Conservation (phyloP, 2,329 filamentous ascomycete genomes). For the Bipolaris bicolor region DNA sequence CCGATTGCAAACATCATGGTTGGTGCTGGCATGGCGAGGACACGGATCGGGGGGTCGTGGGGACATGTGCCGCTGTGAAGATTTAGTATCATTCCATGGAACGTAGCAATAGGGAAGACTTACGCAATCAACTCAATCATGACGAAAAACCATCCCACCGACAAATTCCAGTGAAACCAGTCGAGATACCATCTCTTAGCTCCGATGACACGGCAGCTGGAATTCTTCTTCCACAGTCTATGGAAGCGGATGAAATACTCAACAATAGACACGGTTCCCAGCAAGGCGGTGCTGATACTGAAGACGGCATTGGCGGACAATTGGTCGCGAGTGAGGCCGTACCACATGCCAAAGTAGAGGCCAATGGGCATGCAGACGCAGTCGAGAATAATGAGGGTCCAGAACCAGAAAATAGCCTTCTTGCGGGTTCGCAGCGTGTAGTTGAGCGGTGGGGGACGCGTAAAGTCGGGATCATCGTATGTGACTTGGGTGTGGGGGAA, state of each 20-base stretch:
- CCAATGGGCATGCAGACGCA: conserved; percentile 64
- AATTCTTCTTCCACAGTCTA: conserved; percentile 58
- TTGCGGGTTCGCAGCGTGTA: conserved; percentile 63
- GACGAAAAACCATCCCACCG: conserved; percentile 61
- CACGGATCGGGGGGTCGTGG: conserved; percentile 57
- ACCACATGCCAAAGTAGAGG: conserved; percentile 67
- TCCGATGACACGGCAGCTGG: conserved; percentile 60
- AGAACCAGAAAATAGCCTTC: conserved; percentile 64
- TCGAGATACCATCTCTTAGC: conserved; percentile 56
- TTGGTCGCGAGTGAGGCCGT: conserved; percentile 54
- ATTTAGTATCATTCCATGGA: conserved; percentile 11
- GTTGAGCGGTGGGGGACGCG: conserved; percentile 59
- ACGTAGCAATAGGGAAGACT: conserved; percentile 15
- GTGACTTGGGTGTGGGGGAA: conserved; percentile 51
- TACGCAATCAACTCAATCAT: conserved; percentile 63
- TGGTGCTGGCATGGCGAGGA: conserved; percentile 60
- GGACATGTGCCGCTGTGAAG: conserved; percentile 52
- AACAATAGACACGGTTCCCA: conserved; percentile 61
- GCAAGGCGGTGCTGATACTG: conserved; percentile 60
- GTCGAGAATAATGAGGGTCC: conserved; percentile 65
- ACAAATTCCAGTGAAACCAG: conserved; percentile 65
- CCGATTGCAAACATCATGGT: conserved; percentile 61
- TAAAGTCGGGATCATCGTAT: conserved; percentile 50
- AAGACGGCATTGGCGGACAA: conserved; percentile 60
- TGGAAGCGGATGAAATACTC: conserved; percentile 60